Conservation (phyloP, 257 asterid species). For the Leptodermis oblonga region DNA sequence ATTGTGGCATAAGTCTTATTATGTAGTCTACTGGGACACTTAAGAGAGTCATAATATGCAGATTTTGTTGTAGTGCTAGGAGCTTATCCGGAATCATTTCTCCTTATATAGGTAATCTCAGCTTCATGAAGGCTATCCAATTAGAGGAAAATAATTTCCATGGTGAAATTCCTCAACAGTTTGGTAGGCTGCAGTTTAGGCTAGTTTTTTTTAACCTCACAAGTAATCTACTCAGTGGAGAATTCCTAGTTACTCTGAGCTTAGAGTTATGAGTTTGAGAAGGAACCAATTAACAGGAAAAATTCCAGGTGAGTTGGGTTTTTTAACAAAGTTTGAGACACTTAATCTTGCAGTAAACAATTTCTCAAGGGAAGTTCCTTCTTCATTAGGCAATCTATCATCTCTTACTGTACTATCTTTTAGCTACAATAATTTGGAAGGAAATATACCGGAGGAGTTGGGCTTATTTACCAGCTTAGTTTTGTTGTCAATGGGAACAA, state of each 20-base stretch:
- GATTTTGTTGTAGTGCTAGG: too few relatives aligned
- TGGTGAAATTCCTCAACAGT: constrained; percentile 29
- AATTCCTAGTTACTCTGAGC: constrained; percentile 15
- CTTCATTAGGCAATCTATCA: constrained; percentile 29
- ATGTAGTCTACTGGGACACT: too few relatives aligned
- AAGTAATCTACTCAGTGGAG: too few relatives aligned
- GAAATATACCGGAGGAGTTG: constrained; percentile 29
- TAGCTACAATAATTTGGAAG: constrained; percentile 19
- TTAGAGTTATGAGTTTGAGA: constrained; percentile 18
- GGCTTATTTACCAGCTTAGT: constrained; percentile 16
- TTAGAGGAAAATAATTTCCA: constrained; percentile 25
- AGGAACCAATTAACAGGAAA: constrained; percentile 25
- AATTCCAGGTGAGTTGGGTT: too few relatives aligned
- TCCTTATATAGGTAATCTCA: too few relatives aligned
- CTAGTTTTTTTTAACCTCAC: constrained; percentile 13
- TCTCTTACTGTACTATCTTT: constrained; percentile 4
- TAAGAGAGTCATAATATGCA: too few relatives aligned
- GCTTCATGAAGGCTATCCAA: too few relatives aligned
- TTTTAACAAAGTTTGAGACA: too few relatives aligned
- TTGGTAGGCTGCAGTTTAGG: constrained; percentile 27
- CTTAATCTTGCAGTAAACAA: too few relatives aligned
- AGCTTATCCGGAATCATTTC: too few relatives aligned
- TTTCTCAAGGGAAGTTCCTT: too few relatives aligned
- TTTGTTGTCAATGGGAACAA: constrained; percentile 9
- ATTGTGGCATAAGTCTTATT: too few relatives aligned